phyloP scores from a whole-genome alignment of 352 stramenopile genomes.

The Phytophthora uliginosa region DNA sequence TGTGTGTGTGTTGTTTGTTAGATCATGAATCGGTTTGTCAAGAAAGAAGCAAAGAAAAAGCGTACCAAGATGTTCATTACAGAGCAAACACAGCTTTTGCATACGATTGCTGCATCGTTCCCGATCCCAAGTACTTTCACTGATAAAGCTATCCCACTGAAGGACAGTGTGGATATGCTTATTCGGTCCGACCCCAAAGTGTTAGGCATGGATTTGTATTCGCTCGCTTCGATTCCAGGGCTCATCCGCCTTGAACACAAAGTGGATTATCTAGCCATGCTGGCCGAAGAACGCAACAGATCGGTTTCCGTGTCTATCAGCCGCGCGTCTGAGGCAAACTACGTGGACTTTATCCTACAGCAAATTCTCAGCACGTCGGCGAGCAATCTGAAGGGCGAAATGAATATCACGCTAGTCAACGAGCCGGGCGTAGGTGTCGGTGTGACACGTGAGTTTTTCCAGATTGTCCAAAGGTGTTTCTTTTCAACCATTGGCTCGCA shows the following conservation, averaged over 20 bases:
- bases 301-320: slow-evolving; percentile 69
- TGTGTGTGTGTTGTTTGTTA: slow-evolving; percentile 15
- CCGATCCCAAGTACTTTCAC: slow-evolving; percentile 46
- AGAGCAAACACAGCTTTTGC: slow-evolving; percentile 60
- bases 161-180: slow-evolving; percentile 66
- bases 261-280: slow-evolving; percentile 72
- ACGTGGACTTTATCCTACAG: slow-evolving; percentile 78
- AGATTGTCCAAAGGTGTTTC: slow-evolving; percentile 75
- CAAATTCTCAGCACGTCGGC: slow-evolving; percentile 65
- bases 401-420: slow-evolving; percentile 76
- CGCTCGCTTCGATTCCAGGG: slow-evolving; percentile 50
- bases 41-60: slow-evolving; percentile 62
- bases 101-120: slow-evolving; percentile 56
- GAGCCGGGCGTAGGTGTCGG: slow-evolving; percentile 72
- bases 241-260: slow-evolving; percentile 81
- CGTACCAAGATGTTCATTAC: slow-evolving; percentile 46
- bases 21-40: slow-evolving; percentile 63
- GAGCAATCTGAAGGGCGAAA: slow-evolving; percentile 64
- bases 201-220: slow-evolving; percentile 73
- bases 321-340: slow-evolving; percentile 65
- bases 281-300: slow-evolving; percentile 68
- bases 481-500: slow-evolving; percentile 40
- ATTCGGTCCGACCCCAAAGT: slow-evolving; percentile 81
- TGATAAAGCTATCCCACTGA: slow-evolving; percentile 48
- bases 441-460: slow-evolving; percentile 81